Evolutionary conservation across 2,329 filamentous ascomycete species (phyloP).

Genomic region (Neobulgaria alba): DNA sequence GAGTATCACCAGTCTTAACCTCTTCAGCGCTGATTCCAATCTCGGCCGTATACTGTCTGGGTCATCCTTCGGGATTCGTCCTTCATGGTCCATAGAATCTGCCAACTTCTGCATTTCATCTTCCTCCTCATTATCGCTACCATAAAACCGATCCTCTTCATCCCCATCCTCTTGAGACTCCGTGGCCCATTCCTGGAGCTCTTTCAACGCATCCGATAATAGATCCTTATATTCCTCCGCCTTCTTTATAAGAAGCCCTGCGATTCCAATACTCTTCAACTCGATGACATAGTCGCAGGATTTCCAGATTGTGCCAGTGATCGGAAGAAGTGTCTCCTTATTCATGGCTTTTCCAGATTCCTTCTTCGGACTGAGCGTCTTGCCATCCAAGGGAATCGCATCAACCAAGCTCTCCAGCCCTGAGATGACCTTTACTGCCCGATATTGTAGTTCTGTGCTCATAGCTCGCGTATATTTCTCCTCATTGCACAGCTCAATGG

Average conservation of each 20-base stretch:
- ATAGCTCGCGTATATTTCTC: slow-evolving; percentile 54
- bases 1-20: slow-evolving; percentile 57
- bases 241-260: slow-evolving; percentile 60
- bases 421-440: slow-evolving; percentile 50
- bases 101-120: slow-evolving; percentile 33
- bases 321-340: slow-evolving; percentile 47
- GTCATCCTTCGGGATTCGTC: slow-evolving; percentile 58
- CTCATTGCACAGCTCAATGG: slow-evolving; percentile 56
- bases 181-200: slow-evolving; percentile 81
- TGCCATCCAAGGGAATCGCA: slow-evolving; percentile 51
- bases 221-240: slow-evolving; percentile 67
- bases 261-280: slow-evolving; percentile 58
- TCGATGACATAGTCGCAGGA: slow-evolving; percentile 65
- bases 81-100: slow-evolving; percentile 55
- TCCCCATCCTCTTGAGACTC: slow-evolving; percentile 56
- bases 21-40: slow-evolving; percentile 54
- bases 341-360: slow-evolving; percentile 30
- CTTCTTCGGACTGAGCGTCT: slow-evolving; percentile 39
- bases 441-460: slow-evolving; percentile 52
- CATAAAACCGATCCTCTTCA: background rate
- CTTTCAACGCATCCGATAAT: slow-evolving; percentile 73
- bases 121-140: slow-evolving; percentile 41
- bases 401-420: slow-evolving; percentile 54
- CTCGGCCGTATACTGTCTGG: slow-evolving; percentile 55
- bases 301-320: slow-evolving; percentile 76